Evolutionary conservation across 768 basidiomycete species (phyloP), one percentile per base, ranked within the genome.

Genomic region (Hericium erinaceus): DNA sequence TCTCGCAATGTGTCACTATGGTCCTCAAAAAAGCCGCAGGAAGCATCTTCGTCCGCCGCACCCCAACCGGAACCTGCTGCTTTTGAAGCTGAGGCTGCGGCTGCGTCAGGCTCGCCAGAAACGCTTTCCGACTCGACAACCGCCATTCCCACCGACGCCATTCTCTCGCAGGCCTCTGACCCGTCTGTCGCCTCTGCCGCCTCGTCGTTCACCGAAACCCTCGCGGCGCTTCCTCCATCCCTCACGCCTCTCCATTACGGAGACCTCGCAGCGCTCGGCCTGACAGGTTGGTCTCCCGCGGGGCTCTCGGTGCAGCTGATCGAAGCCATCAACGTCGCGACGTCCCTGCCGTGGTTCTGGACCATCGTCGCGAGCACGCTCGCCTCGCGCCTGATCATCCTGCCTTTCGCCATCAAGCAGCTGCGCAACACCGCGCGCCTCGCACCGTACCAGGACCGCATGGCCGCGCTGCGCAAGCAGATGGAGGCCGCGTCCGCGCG

Each of bases 301-400:
- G 88, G 87, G 0, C 61, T 86, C 38, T 72, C 83, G 18, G 76
- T 79, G 46, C 82, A 79, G 78, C 72, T 80, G 16, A 73, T 89
- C 52, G 89, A 92, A 68, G 60, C 82, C 51, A 68, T 90, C 55
- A 82, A 92, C 61, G 83, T 91, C 53, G 70, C 75, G 51, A 81
- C 82, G 0, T 85, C 83, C 39, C 70, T 92, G 58, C 85, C 87
- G 0, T 94, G 92, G 91, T 89, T 89, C 74, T 82, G 84, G 77
- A 87, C 90, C 51, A 89, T 94, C 70, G 70, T 92, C 48, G 73
- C 72, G 4, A 82, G 83, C 28, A 81, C 84, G 26, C 56, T 85
- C 11, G 65, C 83, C 66, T 82, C 86, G 75, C 83, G 87, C 20
- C 52, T 79, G 18, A 49, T 78, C 52, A 75, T 88, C 49, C 68